Conservation (phyloP, 2,329 filamentous ascomycete genomes). For the Diplocarpon mali region DNA sequence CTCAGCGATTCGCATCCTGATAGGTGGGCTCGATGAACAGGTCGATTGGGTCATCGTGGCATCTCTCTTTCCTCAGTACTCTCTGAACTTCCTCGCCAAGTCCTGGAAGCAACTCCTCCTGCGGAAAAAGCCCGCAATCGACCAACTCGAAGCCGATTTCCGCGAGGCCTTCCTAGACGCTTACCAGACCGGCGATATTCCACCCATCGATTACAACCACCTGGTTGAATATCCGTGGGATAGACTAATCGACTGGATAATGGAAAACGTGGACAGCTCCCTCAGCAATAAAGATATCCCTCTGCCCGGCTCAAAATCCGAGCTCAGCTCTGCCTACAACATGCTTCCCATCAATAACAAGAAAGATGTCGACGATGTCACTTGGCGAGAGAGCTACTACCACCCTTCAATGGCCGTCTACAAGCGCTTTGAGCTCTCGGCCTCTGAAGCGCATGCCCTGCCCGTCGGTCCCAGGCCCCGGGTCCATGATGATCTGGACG, state of each 20-base stretch:
- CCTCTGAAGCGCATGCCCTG: constrained; percentile 36
- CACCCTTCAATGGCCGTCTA: constrained; percentile 37
- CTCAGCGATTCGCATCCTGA: constrained; percentile 43
- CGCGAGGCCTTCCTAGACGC: constrained; percentile 54
- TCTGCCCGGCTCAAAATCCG: constrained; percentile 37
- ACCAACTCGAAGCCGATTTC: constrained; percentile 50
- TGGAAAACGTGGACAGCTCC: constrained; percentile 30
- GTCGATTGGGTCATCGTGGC: constrained; percentile 51
- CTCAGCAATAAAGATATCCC: constrained; percentile 33
- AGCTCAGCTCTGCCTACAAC: constrained; percentile 34
- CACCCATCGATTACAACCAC: constrained; percentile 51
- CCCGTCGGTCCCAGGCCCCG: constrained; percentile 3
- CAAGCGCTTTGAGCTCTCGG: constrained; percentile 23
- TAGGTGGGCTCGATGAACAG: constrained; percentile 47
- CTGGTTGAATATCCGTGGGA: constrained; percentile 58
- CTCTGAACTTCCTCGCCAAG: constrained; percentile 39
- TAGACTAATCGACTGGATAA: constrained; percentile 54
- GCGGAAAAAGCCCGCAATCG: constrained; percentile 36
- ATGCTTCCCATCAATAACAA: constrained; percentile 14
- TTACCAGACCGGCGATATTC: constrained; percentile 51
- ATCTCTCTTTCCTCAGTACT: constrained; percentile 42
- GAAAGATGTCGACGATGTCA: constrained; percentile 18
- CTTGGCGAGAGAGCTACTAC: constrained; percentile 49
- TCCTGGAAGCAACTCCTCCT: constrained; percentile 44
- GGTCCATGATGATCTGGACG: constrained; percentile 20